Conservation (phyloP, 352 stramenopile species). For the Phytophthora tubulina region DNA sequence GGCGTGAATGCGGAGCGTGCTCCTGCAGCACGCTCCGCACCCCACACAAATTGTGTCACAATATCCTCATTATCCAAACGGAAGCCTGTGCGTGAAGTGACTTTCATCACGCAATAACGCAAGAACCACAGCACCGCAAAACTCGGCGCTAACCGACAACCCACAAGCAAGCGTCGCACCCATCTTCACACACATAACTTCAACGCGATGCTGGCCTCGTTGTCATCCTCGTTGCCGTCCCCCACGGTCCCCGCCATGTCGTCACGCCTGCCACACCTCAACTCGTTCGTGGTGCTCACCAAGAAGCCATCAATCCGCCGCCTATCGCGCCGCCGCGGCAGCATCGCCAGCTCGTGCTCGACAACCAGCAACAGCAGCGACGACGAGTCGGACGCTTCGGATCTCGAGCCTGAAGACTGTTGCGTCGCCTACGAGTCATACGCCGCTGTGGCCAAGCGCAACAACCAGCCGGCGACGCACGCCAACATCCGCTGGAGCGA, state of each 20-base stretch:
- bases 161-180: neutral
- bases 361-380: conserved; percentile 51
- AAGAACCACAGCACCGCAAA: conserved; percentile 10
- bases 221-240: conserved; percentile 43
- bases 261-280: conserved; percentile 34
- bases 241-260: conserved; percentile 18
- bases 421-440: conserved; percentile 80
- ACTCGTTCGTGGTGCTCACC: conserved; percentile 53
- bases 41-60: too few relatives aligned
- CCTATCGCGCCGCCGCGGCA: conserved; percentile 43
- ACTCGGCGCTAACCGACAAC: neutral
- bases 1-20: too few relatives aligned
- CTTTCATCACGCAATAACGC: neutral
- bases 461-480: conserved; percentile 26
- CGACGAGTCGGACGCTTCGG: conserved; percentile 42
- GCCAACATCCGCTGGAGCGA: conserved; percentile 73
- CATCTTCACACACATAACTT: conserved; percentile 21
- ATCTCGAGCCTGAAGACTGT: conserved; percentile 50
- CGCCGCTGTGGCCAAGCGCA: conserved; percentile 69
- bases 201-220: conserved; percentile 37
- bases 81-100: too few relatives aligned
- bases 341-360: conserved; percentile 47
- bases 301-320: conserved; percentile 40
- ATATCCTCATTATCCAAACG: too few relatives aligned
- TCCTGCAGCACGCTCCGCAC: too few relatives aligned